Conservation (phyloP, 257 asterid species). For the Solanum virginianum region DNA sequence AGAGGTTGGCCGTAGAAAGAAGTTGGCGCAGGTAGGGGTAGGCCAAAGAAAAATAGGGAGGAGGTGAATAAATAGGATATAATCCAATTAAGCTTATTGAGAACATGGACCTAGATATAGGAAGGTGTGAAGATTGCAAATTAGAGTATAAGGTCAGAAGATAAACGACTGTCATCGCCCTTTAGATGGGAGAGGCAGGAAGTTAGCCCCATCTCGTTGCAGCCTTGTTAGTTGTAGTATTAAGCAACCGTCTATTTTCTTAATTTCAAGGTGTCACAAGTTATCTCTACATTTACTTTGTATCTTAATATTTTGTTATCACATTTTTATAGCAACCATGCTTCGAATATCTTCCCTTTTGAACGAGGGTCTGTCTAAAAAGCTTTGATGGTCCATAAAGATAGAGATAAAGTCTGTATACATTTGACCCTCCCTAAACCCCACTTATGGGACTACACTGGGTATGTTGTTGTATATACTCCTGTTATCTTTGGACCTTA, state of each 20-base stretch:
- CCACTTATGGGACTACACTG: no score
- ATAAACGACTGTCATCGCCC: neutral
- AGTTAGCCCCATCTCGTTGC: neutral
- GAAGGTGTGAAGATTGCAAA: neutral
- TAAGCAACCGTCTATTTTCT: neutral
- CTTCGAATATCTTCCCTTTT: neutral
- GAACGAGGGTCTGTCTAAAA: neutral
- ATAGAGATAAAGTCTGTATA: neutral
- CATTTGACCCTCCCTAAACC: no score
- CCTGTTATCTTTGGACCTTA: neutral
- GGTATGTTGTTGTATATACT: no score
- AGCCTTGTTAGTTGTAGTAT: neutral
- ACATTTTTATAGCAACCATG: neutral
- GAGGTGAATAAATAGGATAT: neutral
- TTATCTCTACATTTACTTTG: neutral
- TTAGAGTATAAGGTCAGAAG: neutral
- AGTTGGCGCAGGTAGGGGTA: neutral
- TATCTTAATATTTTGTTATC: neutral
- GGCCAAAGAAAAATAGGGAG: neutral
- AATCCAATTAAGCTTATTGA: neutral
- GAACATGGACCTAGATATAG: neutral
- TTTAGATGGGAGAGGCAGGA: neutral
- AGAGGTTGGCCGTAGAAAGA: neutral
- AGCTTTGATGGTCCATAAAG: neutral
- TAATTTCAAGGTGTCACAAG: neutral